Evolutionary conservation across 768 basidiomycete genomes (phyloP).

Genomic region (Leccinum disarticulatum): DNA sequence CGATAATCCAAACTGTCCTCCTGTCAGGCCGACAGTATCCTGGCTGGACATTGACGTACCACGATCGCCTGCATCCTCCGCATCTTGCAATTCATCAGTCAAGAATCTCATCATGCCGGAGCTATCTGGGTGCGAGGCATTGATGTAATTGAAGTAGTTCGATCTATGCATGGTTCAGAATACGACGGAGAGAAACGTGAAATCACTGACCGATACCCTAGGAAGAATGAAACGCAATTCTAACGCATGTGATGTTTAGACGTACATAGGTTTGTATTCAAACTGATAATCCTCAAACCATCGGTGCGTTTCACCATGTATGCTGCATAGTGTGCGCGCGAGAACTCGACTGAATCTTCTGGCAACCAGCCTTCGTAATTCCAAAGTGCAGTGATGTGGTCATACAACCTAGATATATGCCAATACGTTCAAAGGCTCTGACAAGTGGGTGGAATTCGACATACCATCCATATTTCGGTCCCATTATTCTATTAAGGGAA

Average conservation of each 20-base stretch:
- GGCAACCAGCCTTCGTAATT: constrained; percentile 69
- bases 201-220: constrained; percentile 34
- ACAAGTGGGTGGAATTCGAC: constrained; percentile 9
- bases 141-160: constrained; percentile 79
- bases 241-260: constrained; percentile 8
- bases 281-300: constrained; percentile 67
- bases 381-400: constrained; percentile 73
- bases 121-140: constrained; percentile 63
- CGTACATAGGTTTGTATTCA: constrained; percentile 79
- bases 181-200: constrained; percentile 1
- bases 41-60: constrained; percentile 39
- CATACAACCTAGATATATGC: constrained; percentile 59
- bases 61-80: constrained; percentile 73
- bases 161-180: constrained; percentile 37
- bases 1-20: constrained; percentile 47
- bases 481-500: constrained; percentile 52
- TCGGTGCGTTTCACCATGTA: constrained; percentile 69
- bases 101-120: constrained; percentile 78
- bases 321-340: constrained; percentile 67
- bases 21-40: constrained; percentile 10
- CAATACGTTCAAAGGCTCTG: neutral
- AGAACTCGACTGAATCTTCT: constrained; percentile 51
- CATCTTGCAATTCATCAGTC: constrained; percentile 75
- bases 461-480: constrained; percentile 66
- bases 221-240: constrained; percentile 2